Percentiles rank a stretch among this genome's conserved stretches.
Evolutionary conservation across 1,284 basidiomycete species (phyloP).

Genomic region (Athelia psychrophila): DNA sequence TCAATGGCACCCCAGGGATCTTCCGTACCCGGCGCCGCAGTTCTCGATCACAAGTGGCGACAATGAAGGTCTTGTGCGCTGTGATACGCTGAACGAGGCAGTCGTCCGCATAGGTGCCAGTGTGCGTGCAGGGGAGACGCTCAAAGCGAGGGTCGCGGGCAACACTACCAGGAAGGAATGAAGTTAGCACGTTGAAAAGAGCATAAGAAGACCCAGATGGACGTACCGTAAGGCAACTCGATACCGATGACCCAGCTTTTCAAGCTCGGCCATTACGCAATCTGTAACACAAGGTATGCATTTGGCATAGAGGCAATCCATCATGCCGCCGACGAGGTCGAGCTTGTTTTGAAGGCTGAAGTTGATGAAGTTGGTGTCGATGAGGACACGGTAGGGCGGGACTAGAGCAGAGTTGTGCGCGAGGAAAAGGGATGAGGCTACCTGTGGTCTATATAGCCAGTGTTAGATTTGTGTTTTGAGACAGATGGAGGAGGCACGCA

Average conservation of each 20-base stretch:
- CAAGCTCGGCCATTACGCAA: constrained; percentile 97
- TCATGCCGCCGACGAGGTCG: constrained; percentile 96
- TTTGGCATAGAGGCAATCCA: constrained; percentile 99
- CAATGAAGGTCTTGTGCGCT: constrained; percentile 95
- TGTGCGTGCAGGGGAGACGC: constrained; percentile 87
- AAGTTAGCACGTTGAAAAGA: too few relatives aligned
- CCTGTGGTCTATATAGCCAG: constrained; percentile 55
- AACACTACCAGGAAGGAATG: constrained; percentile 58
- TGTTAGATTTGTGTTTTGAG: constrained; percentile 4
- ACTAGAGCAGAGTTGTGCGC: constrained; percentile 95
- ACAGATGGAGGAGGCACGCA: constrained; percentile 34
- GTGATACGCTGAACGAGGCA: constrained; percentile 95
- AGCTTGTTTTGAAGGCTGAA: constrained; percentile 98
- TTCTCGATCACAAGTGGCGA: constrained; percentile 98
- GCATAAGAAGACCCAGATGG: not conserved
- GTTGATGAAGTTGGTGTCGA: constrained; percentile 99
- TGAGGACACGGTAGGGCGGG: constrained; percentile 95
- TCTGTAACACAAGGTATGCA: constrained; percentile 99
- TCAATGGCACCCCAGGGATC: constrained; percentile 91
- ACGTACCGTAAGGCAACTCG: constrained; percentile 87
- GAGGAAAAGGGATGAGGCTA: constrained; percentile 91
- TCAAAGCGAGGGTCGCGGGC: constrained; percentile 98
- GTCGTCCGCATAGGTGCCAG: constrained; percentile 98
- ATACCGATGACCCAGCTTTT: constrained; percentile 96
- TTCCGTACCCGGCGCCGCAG: constrained; percentile 90